Base-by-base conservation (phyloP, 306 rosid species). In the Castanea mollissima region DNA sequence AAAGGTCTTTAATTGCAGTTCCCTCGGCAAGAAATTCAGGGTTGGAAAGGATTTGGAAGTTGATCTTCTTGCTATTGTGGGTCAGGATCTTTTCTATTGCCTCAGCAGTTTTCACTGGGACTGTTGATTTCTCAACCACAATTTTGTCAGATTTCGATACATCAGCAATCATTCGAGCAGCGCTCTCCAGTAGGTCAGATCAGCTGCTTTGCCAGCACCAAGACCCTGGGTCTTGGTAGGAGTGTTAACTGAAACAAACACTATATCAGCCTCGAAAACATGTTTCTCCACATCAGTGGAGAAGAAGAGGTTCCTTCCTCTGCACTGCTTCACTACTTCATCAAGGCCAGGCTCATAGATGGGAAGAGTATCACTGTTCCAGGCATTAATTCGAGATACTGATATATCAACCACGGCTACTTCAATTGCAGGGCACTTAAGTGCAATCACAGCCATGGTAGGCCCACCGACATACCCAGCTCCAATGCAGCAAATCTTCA, bases 391-490 rank as follows among this genome's bases (percentile, higher is more conserved):
- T 75, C 93, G 58, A 0, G 89, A 79, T 1, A 73, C 49, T 0
- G 91, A 56, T 13, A 90, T 90, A 55, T 90, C 93, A 14, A 90
- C 93, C 32, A 90, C 93, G 1, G 80, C 87, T 19, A 90, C 93
- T 80, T 86, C 85, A 1, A 88, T 79, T 71, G 86, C 82, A 12
- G 93, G 93, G 78, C 93, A 90, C 81, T 90, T 90, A 31, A 88
- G 68, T 20, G 93, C 91, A 82, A 90, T 94, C 83, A 94, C 97
- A 21, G 98, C 98, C 98, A 94, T 92, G 81, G 98, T 93, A 34
- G 98, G 98, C 27, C 98, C 98, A 65, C 98, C 98, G 0, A 93
- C 98, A 76, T 93, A 93, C 34, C 98, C 98, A 29, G 98, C 98
- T 46, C 98, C 98, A 78, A 93, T 91, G 84, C 98, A 93, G 62